phyloP scores from a whole-genome alignment of 2,329 filamentous ascomycete species.

The Monosporascus sp. region DNA sequence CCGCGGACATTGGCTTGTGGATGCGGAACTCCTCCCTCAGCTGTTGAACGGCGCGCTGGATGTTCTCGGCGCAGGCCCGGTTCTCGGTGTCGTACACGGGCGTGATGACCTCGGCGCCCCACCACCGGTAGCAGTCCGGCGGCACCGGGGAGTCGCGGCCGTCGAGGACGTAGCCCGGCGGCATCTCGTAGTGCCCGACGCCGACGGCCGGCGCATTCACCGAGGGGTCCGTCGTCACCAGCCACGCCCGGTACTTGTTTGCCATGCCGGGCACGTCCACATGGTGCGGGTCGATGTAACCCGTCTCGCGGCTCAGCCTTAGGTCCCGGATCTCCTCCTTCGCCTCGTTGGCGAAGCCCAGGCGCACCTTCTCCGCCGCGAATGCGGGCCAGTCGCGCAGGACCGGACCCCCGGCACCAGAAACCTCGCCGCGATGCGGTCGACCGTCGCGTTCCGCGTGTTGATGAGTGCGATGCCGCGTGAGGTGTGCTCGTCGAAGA shows the following conservation, averaged over 20 bases:
- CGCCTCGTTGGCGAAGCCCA: background rate
- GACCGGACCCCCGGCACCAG: no score
- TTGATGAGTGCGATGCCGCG: no score
- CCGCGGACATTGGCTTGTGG: conserved; percentile 11
- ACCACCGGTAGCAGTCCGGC: background rate
- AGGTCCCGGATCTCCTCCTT: background rate
- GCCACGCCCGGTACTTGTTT: background rate
- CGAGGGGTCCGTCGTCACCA: background rate
- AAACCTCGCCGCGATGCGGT: no score
- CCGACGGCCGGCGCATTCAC: background rate
- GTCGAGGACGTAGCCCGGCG: background rate
- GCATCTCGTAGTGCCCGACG: background rate
- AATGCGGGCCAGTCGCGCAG: no score
- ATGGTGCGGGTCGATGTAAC: background rate
- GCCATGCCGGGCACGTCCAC: background rate
- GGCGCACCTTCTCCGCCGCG: background rate
- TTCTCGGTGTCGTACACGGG: conserved; percentile 13
- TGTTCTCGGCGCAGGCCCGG: background rate
- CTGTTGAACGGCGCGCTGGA: conserved; percentile 7
- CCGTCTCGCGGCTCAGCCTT: background rate
- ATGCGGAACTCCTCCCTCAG: conserved; percentile 14
- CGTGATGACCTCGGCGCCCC: conserved; percentile 11
- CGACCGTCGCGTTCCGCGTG: no score
- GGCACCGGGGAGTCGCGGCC: background rate
- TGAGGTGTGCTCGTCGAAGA: no score